Percentiles rank a stretch among this genome's conserved stretches.
Evolutionary conservation across 164 flowering plant species (phyloP).

Genomic region (Nymphaea thermarum): DNA sequence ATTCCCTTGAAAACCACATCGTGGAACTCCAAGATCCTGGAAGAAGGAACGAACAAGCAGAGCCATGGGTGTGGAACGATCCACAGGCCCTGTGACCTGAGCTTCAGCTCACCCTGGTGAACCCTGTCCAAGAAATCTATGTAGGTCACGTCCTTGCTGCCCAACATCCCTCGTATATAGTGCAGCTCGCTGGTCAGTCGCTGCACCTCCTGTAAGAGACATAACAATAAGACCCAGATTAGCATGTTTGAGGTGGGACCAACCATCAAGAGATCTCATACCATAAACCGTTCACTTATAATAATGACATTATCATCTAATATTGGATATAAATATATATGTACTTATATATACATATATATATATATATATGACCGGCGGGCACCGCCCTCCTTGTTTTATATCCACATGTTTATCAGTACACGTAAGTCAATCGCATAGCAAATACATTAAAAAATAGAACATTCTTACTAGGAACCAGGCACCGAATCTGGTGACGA

Average conservation of each 20-base stretch:
- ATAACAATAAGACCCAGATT: not conserved
- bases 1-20: constrained; percentile 43
- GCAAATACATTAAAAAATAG: too few relatives aligned
- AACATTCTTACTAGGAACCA: too few relatives aligned
- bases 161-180: constrained; percentile 27
- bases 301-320: not conserved
- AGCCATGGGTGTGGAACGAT: constrained; percentile 96
- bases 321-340: too few relatives aligned
- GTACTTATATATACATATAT: too few relatives aligned
- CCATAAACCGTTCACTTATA: too few relatives aligned
- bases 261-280: not conserved
- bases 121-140: constrained; percentile 61
- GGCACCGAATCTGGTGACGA: too few relatives aligned
- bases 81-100: constrained; percentile 50
- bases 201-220: constrained; percentile 37
- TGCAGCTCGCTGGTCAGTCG: constrained; percentile 26
- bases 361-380: too few relatives aligned
- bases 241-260: not conserved
- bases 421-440: too few relatives aligned
- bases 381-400: too few relatives aligned
- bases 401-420: too few relatives aligned
- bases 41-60: constrained; percentile 63
- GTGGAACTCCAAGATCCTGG: constrained; percentile 45
- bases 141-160: constrained; percentile 37
- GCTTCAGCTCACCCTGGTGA: constrained; percentile 40